Evolutionary conservation across 73 alveolate species (phyloP).

Genomic region (Stentor roeselii): DNA sequence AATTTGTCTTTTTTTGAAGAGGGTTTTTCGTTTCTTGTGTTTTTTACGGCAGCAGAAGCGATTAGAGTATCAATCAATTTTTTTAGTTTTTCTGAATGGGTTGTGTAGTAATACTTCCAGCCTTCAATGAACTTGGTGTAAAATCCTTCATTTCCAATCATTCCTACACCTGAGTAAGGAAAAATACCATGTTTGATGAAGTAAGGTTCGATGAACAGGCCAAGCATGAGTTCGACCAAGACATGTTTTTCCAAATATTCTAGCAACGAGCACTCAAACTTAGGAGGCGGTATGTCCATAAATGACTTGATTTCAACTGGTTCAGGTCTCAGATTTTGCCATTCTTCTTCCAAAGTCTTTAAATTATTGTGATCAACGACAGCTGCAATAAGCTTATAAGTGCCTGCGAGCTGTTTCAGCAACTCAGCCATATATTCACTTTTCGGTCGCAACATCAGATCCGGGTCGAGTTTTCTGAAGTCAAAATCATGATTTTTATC

Average conservation of each 20-base stretch:
- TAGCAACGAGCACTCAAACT: constrained; percentile 29
- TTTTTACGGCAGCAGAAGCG: too few relatives aligned
- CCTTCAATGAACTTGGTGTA: neutral
- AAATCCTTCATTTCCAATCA: constrained; percentile 13
- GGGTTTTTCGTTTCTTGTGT: too few relatives aligned
- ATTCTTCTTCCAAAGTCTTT: constrained; percentile 41
- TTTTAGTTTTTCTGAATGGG: neutral
- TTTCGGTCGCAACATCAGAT: constrained; percentile 37
- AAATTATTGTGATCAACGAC: constrained; percentile 45
- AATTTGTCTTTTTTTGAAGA: too few relatives aligned
- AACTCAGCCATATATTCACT: constrained; percentile 48
- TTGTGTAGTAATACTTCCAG: neutral
- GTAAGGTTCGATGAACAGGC: constrained; percentile 32
- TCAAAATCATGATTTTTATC: constrained; percentile 32
- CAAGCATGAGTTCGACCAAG: constrained; percentile 42
- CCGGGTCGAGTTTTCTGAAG: constrained; percentile 27
- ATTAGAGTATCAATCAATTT: too few relatives aligned
- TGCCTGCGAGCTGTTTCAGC: constrained; percentile 33
- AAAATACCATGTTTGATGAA: constrained; percentile 34
- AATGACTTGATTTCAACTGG: constrained; percentile 34
- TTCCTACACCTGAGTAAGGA: constrained; percentile 39
- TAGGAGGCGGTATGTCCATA: constrained; percentile 1
- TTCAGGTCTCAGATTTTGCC: constrained; percentile 36
- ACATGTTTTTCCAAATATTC: constrained; percentile 53
- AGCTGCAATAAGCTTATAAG: constrained; percentile 38